phyloP scores from a whole-genome alignment of 2,329 filamentous ascomycete genomes.

The Pseudocercospora fijiensis region DNA sequence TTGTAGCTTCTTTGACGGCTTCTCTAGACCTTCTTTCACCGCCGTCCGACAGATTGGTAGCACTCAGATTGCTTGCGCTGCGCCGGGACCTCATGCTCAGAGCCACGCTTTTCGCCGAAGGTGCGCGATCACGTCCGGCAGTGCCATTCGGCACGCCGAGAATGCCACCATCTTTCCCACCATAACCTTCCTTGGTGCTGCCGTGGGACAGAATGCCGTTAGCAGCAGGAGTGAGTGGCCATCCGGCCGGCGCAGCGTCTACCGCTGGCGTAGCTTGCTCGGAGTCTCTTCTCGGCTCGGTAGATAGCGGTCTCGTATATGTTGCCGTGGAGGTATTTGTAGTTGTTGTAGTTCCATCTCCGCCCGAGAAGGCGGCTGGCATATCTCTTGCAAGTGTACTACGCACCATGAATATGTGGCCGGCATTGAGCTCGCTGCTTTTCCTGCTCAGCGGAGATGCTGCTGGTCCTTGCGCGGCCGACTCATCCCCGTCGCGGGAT shows the following conservation, averaged over 20 bases:
- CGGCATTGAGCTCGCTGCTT: slow-evolving; percentile 35
- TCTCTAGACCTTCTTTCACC: slow-evolving; percentile 36
- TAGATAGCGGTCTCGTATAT: slow-evolving; percentile 14
- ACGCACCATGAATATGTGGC: slow-evolving; percentile 43
- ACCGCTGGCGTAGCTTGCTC: slow-evolving; percentile 24
- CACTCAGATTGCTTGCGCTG: slow-evolving; percentile 28
- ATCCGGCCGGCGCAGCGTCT: slow-evolving; percentile 31
- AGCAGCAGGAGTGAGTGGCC: slow-evolving; percentile 31
- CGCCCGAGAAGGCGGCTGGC: slow-evolving; percentile 45
- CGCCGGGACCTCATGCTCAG: slow-evolving; percentile 41
- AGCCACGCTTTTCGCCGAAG: slow-evolving; percentile 32
- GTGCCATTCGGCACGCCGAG: slow-evolving; percentile 30
- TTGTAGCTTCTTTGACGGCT: slow-evolving; percentile 30
- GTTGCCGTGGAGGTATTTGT: slow-evolving; percentile 29
- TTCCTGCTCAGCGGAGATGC: slow-evolving; percentile 32
- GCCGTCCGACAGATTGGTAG: slow-evolving; percentile 25
- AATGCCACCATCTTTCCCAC: slow-evolving; percentile 34
- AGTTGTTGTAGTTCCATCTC: slow-evolving; percentile 33
- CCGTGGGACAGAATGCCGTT: slow-evolving; percentile 40
- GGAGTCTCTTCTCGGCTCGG: slow-evolving; percentile 16
- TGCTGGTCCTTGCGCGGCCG: slow-evolving; percentile 17
- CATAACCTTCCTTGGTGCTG: slow-evolving; percentile 42
- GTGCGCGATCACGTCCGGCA: slow-evolving; percentile 28
- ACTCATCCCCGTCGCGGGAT: slow-evolving; percentile 34
- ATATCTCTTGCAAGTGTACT: slow-evolving; percentile 46